These are phyloP conservation scores for Chalciporus sphaerocephalus DNA, from an alignment of 768 basidiomycete species.

Conservation along the genomic window DNA sequence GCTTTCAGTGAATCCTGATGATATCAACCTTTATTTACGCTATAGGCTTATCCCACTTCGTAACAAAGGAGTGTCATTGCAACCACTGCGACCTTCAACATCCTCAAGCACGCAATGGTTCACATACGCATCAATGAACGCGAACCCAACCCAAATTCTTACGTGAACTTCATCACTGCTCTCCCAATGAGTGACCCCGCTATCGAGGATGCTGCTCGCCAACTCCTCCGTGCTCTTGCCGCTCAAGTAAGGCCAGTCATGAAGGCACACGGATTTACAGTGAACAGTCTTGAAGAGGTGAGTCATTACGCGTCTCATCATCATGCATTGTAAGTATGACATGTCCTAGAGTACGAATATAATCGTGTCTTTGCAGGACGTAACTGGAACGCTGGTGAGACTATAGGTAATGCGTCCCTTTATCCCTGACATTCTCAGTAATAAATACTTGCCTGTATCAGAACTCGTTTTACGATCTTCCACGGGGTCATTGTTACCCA, in stretches of 20 bases:
- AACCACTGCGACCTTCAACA: background rate
- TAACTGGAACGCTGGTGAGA: constrained; percentile 84
- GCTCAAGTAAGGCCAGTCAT: constrained; percentile 82
- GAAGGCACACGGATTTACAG: constrained; percentile 69
- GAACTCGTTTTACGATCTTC: constrained; percentile 70
- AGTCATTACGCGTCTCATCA: constrained; percentile 1
- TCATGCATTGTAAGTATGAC: background rate
- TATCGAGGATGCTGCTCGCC: constrained; percentile 59
- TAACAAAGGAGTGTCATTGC: background rate
- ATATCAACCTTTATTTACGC: too few relatives aligned
- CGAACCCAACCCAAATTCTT: constrained; percentile 68
- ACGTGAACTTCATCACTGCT: constrained; percentile 71
- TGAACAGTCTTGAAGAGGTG: constrained; percentile 84
- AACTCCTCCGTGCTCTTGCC: constrained; percentile 72
- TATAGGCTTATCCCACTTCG: too few relatives aligned
- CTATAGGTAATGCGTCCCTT: constrained; percentile 48
- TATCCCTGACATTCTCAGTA: background rate
- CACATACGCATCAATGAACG: constrained; percentile 66
- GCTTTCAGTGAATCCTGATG: too few relatives aligned
- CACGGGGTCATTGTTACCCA: constrained; percentile 57
- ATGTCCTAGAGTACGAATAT: constrained; percentile 58
- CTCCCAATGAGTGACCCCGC: constrained; percentile 41
- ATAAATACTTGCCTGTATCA: constrained; percentile 24
- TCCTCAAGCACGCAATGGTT: constrained; percentile 43
- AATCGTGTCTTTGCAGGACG: constrained; percentile 76